Percentiles rank a stretch among this genome's conserved stretches.
Evolutionary conservation across 305 asterid genomes (phyloP).

Genomic region (Fraxinus nigra): DNA sequence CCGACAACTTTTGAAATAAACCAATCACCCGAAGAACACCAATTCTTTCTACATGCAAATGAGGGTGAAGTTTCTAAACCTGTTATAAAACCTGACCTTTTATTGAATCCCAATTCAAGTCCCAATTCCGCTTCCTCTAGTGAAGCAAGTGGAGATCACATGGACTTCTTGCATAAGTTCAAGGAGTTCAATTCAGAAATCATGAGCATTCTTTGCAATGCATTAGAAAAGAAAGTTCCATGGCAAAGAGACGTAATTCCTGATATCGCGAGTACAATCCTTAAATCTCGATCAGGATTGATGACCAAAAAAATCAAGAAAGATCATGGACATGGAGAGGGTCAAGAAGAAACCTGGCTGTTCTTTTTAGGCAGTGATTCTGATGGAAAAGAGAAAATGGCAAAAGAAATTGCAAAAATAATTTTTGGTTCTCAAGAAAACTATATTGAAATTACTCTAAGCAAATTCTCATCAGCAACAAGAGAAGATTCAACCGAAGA

Average conservation of each 20-base stretch:
- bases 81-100: slow-evolving; percentile 56
- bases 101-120: slow-evolving; percentile 88
- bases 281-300: slow-evolving; percentile 59
- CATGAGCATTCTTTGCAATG: slow-evolving; percentile 36
- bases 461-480: slow-evolving; percentile 41
- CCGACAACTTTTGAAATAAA: slow-evolving; percentile 45
- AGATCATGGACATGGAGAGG: not conserved
- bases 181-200: slow-evolving; percentile 42
- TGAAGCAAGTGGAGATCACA: slow-evolving; percentile 64
- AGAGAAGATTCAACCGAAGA: slow-evolving; percentile 36
- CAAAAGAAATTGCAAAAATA: slow-evolving; percentile 58
- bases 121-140: slow-evolving; percentile 96
- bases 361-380: slow-evolving; percentile 60
- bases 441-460: slow-evolving; percentile 42
- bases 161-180: slow-evolving; percentile 36
- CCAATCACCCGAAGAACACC: slow-evolving; percentile 36
- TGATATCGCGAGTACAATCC: slow-evolving; percentile 47
- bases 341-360: slow-evolving; percentile 61
- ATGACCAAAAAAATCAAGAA: not conserved
- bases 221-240: slow-evolving; percentile 65
- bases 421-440: slow-evolving; percentile 55
- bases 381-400: slow-evolving; percentile 62
- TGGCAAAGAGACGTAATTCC: slow-evolving; percentile 57
- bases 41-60: slow-evolving; percentile 35
- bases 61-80: slow-evolving; percentile 40